Evolutionary conservation across 352 stramenopile species (phyloP).

Genomic region (Pythium phragmitis): DNA sequence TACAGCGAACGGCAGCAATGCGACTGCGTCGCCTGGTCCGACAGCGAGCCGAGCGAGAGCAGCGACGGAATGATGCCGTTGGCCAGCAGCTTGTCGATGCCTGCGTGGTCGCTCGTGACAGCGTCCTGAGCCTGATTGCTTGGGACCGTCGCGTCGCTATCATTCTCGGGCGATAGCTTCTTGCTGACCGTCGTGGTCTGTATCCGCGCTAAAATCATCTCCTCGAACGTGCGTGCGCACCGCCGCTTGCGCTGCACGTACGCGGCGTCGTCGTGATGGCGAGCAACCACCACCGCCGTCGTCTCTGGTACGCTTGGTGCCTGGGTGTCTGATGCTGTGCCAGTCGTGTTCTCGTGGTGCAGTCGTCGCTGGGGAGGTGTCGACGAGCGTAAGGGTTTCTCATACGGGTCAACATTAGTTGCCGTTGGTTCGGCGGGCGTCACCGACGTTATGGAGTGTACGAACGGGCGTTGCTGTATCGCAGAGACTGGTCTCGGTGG

Average conservation of each 20-base stretch:
- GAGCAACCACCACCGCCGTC: conserved; percentile 7
- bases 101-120: conserved; percentile 7
- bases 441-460: background rate
- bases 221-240: conserved; percentile 75
- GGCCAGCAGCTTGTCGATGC: conserved; percentile 45
- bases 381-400: too few relatives aligned
- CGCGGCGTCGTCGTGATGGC: conserved; percentile 28
- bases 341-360: background rate
- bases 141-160: background rate
- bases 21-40: conserved; percentile 46
- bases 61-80: conserved; percentile 72
- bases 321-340: too few relatives aligned
- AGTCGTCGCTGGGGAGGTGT: background rate
- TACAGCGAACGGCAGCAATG: conserved; percentile 76
- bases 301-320: background rate
- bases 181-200: background rate
- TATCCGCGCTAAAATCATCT: conserved; percentile 58
- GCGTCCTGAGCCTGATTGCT: conserved; percentile 8
- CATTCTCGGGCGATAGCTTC: background rate
- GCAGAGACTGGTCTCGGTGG: background rate
- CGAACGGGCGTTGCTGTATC: background rate
- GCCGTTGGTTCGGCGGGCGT: too few relatives aligned
- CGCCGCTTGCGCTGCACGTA: conserved; percentile 57
- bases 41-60: conserved; percentile 40
- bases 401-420: too few relatives aligned